Evolutionary conservation across 1,139 yeast species (phyloP).

Genomic region (Hanseniaspora gamundiae): DNA sequence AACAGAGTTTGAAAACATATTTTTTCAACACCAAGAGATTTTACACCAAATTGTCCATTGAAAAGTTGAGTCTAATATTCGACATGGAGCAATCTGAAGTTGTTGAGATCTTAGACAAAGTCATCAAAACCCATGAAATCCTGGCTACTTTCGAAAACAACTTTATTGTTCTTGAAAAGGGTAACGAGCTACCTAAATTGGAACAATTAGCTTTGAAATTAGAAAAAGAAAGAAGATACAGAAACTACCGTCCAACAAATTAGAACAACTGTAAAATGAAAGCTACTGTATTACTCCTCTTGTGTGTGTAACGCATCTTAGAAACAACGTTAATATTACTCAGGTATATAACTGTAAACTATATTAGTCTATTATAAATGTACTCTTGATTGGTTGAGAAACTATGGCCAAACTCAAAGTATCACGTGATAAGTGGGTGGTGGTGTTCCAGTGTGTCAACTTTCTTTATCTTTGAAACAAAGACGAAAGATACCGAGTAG

Average conservation of each 20-base stretch:
- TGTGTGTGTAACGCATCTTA: too few species aligned
- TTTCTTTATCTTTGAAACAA: too few species aligned
- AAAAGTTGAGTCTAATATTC: conserved; percentile 53
- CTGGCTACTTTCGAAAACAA: conserved; percentile 53
- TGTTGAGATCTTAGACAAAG: conserved; percentile 51
- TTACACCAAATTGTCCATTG: conserved; percentile 64
- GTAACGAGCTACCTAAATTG: conserved; percentile 71
- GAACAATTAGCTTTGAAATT: conserved; percentile 82
- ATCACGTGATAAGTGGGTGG: too few species aligned
- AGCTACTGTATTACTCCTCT: conserved; percentile 25
- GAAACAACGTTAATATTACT: too few species aligned
- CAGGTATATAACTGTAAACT: too few species aligned
- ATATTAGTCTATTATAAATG: too few species aligned
- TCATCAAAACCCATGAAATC: conserved; percentile 69
- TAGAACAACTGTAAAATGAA: conserved; percentile 58
- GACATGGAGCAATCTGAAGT: conserved; percentile 48
- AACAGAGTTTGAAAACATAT: conserved; percentile 84
- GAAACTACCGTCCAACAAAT: conserved; percentile 3
- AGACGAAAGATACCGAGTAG: too few species aligned
- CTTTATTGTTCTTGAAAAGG: conserved; percentile 50
- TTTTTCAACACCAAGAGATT: conserved; percentile 72
- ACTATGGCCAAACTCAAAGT: too few species aligned
- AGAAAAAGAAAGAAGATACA: conserved; percentile 53
- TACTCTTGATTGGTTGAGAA: too few species aligned
- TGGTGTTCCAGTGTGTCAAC: too few species aligned